These are phyloP conservation scores for Agrostemma githago DNA, from an alignment of 148 eudicot genomes.

Conservation along the genomic window DNA sequence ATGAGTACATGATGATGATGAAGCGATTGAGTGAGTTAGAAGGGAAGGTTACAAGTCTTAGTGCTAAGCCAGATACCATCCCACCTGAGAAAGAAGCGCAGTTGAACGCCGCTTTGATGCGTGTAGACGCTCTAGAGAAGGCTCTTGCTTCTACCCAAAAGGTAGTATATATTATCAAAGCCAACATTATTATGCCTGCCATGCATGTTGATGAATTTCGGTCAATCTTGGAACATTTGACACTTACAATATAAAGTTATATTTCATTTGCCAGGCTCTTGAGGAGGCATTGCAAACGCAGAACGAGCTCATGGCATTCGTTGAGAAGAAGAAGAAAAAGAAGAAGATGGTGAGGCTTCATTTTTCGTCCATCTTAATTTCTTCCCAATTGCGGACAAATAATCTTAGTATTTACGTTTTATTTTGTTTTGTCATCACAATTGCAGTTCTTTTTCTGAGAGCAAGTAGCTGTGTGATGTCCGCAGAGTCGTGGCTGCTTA, in stretches of 20 bases:
- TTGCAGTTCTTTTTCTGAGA: constrained; percentile 39
- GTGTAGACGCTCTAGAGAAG: constrained; percentile 66
- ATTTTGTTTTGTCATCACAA: neutral
- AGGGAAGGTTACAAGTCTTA: constrained; percentile 56
- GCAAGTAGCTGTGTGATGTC: constrained; percentile 24
- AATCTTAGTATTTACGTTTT: neutral
- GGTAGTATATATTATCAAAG: constrained; percentile 37
- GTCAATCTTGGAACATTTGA: neutral
- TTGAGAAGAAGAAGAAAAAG: constrained; percentile 89
- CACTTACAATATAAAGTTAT: neutral
- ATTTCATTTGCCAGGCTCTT: constrained; percentile 52
- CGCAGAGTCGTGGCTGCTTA: neutral
- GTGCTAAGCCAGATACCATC: constrained; percentile 45
- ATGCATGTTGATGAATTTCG: neutral
- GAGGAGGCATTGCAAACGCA: constrained; percentile 57
- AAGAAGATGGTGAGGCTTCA: constrained; percentile 52
- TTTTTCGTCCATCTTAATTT: neutral
- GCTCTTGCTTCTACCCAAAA: constrained; percentile 65
- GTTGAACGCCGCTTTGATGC: constrained; percentile 61
- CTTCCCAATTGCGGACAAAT: neutral
- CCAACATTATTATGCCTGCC: neutral
- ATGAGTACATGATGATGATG: constrained; percentile 60
- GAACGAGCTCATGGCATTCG: constrained; percentile 50
- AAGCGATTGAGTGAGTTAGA: constrained; percentile 82
- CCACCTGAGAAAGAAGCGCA: constrained; percentile 84